phyloP scores from a whole-genome alignment of 202 grass and related monocot species.

The Cymbopogon flexuosus region DNA sequence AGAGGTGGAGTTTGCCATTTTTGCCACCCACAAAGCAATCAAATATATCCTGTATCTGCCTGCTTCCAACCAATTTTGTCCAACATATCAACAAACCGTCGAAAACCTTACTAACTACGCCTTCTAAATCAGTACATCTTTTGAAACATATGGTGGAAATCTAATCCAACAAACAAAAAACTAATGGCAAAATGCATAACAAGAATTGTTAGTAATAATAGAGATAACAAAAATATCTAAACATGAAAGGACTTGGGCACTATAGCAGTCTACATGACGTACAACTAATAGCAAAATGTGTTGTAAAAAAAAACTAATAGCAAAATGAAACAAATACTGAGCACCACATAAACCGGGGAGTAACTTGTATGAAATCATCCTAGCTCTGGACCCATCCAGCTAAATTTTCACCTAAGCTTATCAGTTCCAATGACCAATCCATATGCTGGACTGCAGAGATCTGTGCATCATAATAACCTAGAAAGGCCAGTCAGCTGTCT shows the following conservation, averaged over 20 bases:
- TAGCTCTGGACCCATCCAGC: not conserved
- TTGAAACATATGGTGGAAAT: not conserved
- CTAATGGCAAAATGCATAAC: not conserved
- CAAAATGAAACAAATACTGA: constrained; percentile 8
- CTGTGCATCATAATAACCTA: constrained; percentile 14
- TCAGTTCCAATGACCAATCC: not conserved
- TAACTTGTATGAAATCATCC: constrained; percentile 5
- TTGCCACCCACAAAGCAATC: not conserved
- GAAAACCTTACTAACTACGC: not conserved
- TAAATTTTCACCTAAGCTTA: not conserved
- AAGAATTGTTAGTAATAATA: not conserved
- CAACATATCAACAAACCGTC: not conserved
- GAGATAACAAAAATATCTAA: not conserved
- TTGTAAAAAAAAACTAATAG: too few species aligned
- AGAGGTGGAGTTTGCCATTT: not conserved
- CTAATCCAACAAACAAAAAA: constrained; percentile 10
- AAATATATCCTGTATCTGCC: not conserved
- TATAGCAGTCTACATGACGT: not conserved
- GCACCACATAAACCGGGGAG: not conserved
- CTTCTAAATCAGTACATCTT: not conserved
- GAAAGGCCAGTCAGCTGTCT: constrained; percentile 11
- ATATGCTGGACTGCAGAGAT: not conserved
- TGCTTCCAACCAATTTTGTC: not conserved
- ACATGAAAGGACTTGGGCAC: not conserved
- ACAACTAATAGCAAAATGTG: not conserved